Conservation (phyloP, 352 stramenopile genomes). For the Globisporangium emineosum region DNA sequence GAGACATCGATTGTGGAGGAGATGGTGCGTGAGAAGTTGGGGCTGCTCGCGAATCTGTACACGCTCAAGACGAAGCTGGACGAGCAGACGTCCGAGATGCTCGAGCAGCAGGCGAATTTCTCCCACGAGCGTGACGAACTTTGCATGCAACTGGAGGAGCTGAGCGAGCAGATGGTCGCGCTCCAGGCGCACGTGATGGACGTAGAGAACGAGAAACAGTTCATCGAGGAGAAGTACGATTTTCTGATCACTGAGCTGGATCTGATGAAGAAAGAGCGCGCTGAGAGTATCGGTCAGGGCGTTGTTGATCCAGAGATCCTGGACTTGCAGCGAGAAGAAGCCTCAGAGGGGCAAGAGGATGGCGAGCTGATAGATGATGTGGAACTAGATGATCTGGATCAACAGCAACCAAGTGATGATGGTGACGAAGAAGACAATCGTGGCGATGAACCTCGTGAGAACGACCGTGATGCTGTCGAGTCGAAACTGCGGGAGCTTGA, state of each 20-base stretch:
- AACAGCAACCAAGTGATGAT: neutral
- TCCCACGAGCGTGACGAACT: slow-evolving; percentile 18
- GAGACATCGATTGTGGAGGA: slow-evolving; percentile 12
- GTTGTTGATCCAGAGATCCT: neutral
- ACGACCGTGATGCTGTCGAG: neutral
- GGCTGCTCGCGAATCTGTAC: slow-evolving; percentile 27
- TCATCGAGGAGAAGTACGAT: slow-evolving; percentile 34
- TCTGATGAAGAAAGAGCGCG: slow-evolving; percentile 26
- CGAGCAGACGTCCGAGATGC: slow-evolving; percentile 14
- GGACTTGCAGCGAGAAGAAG: neutral
- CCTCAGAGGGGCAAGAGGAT: neutral
- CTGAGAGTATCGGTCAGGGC: neutral
- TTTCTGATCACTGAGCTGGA: slow-evolving; percentile 29
- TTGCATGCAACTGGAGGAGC: slow-evolving; percentile 18
- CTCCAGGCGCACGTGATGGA: slow-evolving; percentile 17
- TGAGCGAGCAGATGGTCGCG: slow-evolving; percentile 11
- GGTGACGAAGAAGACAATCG: neutral
- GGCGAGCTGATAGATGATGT: neutral
- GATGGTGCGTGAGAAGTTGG: slow-evolving; percentile 22
- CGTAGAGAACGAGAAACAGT: slow-evolving; percentile 30
- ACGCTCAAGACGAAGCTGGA: slow-evolving; percentile 21
- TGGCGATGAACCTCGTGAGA: neutral
- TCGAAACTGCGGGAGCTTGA: slow-evolving; percentile 15
- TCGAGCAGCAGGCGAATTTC: slow-evolving; percentile 23
- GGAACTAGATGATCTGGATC: too few relatives aligned